These are phyloP conservation scores for Magnaporthiopsis poae DNA, from an alignment of 2,329 filamentous ascomycete species.

Conservation along the genomic window DNA sequence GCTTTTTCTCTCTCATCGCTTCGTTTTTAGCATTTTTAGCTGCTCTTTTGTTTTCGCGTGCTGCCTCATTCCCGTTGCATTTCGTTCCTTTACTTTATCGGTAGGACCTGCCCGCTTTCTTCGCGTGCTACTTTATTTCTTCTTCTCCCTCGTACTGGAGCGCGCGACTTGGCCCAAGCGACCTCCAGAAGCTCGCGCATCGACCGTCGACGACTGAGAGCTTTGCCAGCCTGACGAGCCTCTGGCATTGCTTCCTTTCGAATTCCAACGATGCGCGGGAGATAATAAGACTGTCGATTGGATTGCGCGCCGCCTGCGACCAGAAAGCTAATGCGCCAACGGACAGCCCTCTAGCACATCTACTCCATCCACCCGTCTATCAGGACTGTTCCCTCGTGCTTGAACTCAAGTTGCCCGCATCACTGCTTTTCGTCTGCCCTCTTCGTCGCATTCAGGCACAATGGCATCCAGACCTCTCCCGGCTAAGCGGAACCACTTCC, in stretches of 20 bases:
- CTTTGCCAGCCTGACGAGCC: neutral
- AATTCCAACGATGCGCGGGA: neutral
- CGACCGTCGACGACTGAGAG: neutral
- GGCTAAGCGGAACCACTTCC: constrained; percentile 42
- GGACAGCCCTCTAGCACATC: neutral
- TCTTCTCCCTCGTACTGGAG: neutral
- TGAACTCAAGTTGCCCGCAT: neutral
- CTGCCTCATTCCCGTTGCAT: neutral
- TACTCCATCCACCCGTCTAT: neutral
- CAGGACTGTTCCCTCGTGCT: neutral
- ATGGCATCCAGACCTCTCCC: constrained; percentile 27
- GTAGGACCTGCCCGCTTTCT: neutral
- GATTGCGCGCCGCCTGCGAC: neutral
- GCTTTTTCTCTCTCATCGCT: neutral
- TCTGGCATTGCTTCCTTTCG: neutral
- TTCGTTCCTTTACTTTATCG: neutral
- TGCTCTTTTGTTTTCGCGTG: constrained; percentile 2
- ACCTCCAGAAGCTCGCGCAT: neutral
- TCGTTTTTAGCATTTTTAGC: neutral
- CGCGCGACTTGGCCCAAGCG: neutral
- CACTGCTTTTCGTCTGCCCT: neutral
- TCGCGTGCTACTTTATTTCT: neutral
- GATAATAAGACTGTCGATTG: neutral
- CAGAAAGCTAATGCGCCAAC: neutral
- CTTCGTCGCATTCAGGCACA: constrained; percentile 2